Evolutionary conservation across 2,329 filamentous ascomycete species (phyloP), one percentile per base, ranked within the genome.

Genomic region (Fusarium tjaetaba): DNA sequence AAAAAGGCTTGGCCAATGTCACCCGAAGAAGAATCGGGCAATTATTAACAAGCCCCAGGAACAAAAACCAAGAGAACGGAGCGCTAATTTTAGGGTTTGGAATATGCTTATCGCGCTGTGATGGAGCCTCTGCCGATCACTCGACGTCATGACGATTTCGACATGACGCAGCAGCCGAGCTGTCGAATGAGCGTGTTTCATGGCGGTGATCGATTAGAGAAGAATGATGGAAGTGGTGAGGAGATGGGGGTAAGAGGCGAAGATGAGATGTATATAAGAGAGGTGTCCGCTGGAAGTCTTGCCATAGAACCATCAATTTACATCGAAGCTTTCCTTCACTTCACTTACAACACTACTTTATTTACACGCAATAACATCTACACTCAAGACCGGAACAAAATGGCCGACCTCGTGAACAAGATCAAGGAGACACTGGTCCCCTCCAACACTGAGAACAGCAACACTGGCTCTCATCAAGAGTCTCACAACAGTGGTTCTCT

Each of bases 381-480:
- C 9, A 7, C 14, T n/a, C 14, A 24, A 7, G 4, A n/a, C 9
- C 0, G 1, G 5, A 18, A 18, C 45, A 72, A 28, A 46, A 76
- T 76, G 73, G 63, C 68, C 4, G 62, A 75, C 18, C 64, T 76
- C 11, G n/a, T 76, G 32, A 63, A 65, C 45, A 76, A 76, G 56
- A 63, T 76, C 39, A 76, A 76, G 61, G 73, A 76, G 64, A 76
- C 73, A 4, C 49, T 75, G 0, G 48, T 46, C 13, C 69, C 66
- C 5, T 58, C 60, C 7, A 69, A 26, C n/a, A 59, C 55, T 15
- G 62, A 70, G 52, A 48, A 43, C 28, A 48, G n/a, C 4, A 28
- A 43, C 20, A 30, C 24, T n/a, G 41, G n/a, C 1, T 67, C 64
- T 22, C n/a, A 52, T 16, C 49, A 36, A 4, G 49, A 52, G n/a